Conservation (phyloP, 352 stramenopile genomes). For the Phytophthora cactorum region DNA sequence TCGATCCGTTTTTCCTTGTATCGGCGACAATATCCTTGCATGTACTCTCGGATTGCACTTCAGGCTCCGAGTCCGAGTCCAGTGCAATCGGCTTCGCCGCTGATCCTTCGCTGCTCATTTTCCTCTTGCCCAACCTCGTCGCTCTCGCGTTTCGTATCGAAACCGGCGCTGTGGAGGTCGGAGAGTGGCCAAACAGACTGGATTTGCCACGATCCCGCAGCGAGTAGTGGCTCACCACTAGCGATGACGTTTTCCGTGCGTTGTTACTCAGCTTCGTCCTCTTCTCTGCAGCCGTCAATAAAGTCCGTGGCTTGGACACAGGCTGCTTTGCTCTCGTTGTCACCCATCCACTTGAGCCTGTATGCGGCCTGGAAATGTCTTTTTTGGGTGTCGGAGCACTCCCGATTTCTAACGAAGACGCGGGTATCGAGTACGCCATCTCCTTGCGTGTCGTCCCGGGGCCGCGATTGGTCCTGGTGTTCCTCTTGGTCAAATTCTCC, state of each 20-base stretch:
- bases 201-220: constrained; percentile 24
- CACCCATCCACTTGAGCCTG: constrained; percentile 27
- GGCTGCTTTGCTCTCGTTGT: constrained; percentile 11
- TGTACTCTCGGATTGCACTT: constrained; percentile 8
- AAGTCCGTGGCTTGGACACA: constrained; percentile 5
- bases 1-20: constrained; percentile 3
- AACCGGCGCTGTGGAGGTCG: constrained; percentile 5
- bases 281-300: constrained; percentile 9
- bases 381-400: constrained; percentile 28
- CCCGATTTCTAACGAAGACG: constrained; percentile 29
- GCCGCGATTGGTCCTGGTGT: constrained; percentile 35
- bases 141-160: neutral
- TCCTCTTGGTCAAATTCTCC: constrained; percentile 12
- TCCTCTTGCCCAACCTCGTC: constrained; percentile 30
- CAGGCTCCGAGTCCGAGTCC: constrained; percentile 50
- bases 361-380: constrained; percentile 6
- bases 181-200: constrained; percentile 9
- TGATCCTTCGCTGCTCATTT: constrained; percentile 37
- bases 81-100: constrained; percentile 58
- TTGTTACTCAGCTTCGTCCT: constrained; percentile 6
- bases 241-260: constrained; percentile 4
- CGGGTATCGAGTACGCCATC: constrained; percentile 8
- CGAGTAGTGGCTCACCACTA: constrained; percentile 13
- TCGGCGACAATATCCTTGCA: constrained; percentile 11
- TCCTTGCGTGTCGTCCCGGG: neutral